Conservation (phyloP, 441 rosid species). For the Mallotus repandus region DNA sequence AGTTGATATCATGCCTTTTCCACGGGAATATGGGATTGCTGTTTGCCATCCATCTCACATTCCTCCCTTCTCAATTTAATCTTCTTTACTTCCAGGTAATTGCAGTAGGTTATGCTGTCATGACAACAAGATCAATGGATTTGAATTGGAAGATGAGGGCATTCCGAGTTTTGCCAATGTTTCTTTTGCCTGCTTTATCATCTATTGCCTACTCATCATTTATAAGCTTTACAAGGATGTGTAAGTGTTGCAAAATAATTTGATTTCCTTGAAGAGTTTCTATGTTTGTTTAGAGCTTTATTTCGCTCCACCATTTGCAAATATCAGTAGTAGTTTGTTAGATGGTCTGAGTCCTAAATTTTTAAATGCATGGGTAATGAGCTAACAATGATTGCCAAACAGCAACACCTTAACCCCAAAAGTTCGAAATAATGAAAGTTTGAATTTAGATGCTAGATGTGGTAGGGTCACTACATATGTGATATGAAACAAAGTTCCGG, state of each 20-base stretch:
- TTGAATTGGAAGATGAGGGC: constrained; percentile 88
- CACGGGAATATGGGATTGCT: neutral
- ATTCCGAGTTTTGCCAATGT: constrained; percentile 71
- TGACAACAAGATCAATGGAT: constrained; percentile 61
- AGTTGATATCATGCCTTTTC: neutral
- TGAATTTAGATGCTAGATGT: neutral
- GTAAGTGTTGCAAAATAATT: constrained; percentile 45
- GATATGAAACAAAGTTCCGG: neutral
- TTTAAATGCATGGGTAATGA: neutral
- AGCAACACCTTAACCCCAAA: neutral
- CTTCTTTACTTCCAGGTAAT: constrained; percentile 42
- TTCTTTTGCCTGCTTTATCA: constrained; percentile 74
- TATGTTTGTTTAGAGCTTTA: neutral
- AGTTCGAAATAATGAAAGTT: neutral
- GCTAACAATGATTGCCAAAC: neutral
- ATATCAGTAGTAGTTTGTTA: neutral
- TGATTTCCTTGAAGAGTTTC: neutral
- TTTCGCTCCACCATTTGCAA: neutral
- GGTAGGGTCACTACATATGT: too few species aligned
- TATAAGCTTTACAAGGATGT: constrained; percentile 61
- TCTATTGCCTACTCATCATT: constrained; percentile 57
- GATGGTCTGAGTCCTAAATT: neutral
- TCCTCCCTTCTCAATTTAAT: constrained; percentile 1
- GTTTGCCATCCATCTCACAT: neutral
- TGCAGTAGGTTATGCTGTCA: constrained; percentile 78